Conservation (phyloP, 108 stramenopile species). For the Nannochloropsis oceanica region DNA sequence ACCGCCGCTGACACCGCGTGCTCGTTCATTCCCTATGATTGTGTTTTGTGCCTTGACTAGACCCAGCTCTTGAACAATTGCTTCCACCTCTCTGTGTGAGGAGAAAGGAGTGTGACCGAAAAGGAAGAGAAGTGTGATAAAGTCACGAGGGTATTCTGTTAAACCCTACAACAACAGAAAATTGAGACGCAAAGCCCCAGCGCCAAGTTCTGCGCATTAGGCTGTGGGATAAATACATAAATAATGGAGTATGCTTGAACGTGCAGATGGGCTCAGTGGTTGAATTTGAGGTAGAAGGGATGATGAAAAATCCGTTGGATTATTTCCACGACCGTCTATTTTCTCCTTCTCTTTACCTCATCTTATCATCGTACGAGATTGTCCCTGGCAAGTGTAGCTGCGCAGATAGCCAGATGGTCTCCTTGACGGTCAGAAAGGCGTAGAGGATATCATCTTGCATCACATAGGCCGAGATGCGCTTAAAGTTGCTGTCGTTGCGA, state of each 20-base stretch:
- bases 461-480: not conserved
- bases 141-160: not conserved
- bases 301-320: too few species aligned
- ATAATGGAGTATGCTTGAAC: too few species aligned
- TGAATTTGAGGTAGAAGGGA: too few species aligned
- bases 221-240: too few species aligned
- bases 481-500: not conserved
- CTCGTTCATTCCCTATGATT: conserved; percentile 7
- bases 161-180: too few species aligned
- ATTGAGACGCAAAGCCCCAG: too few species aligned
- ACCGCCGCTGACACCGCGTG: conserved; percentile 13
- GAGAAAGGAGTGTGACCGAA: too few species aligned
- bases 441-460: conserved; percentile 8
- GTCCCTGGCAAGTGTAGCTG: not conserved
- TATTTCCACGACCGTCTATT: too few species aligned
- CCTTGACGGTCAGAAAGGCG: conserved; percentile 7
- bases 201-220: too few species aligned
- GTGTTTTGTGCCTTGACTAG: not conserved
- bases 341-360: not conserved
- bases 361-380: not conserved
- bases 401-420: conserved; percentile 5
- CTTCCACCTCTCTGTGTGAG: not conserved
- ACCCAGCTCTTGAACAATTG: conserved; percentile 1
- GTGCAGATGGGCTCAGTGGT: too few species aligned
- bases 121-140: not conserved